Evolutionary conservation across 2,329 filamentous ascomycete species (phyloP).

Genomic region (Aquanectria penicillioides): DNA sequence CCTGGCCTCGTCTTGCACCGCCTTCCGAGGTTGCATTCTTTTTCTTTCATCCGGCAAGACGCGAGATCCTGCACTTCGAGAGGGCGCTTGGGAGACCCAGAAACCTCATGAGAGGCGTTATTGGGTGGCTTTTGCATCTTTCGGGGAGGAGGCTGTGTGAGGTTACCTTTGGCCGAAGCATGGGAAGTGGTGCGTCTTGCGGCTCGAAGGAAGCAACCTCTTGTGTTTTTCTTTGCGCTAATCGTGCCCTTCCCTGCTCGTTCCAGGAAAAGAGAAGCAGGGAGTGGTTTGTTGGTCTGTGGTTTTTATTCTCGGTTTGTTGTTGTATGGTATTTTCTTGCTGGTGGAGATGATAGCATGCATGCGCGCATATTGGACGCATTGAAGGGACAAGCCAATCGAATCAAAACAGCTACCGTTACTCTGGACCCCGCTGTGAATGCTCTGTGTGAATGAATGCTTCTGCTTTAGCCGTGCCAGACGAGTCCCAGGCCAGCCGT

Average conservation of each 20-base stretch:
- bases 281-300: constrained; percentile 1
- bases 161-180: too few relatives aligned
- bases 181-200: too few relatives aligned
- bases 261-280: too few relatives aligned
- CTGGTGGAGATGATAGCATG: constrained; percentile 5
- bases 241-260: too few relatives aligned
- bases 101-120: neutral
- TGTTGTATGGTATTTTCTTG: constrained; percentile 12
- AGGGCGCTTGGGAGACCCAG: neutral
- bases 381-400: constrained; percentile 6
- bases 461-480: neutral
- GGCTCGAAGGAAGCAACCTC: too few relatives aligned
- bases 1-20: constrained; percentile 25
- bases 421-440: neutral
- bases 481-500: too few relatives aligned
- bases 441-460: neutral
- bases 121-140: constrained; percentile 1
- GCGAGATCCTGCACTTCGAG: constrained; percentile 9
- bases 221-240: too few relatives aligned
- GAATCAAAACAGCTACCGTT: constrained; percentile 14
- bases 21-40: neutral
- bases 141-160: neutral
- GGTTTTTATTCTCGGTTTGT: constrained; percentile 13
- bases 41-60: neutral
- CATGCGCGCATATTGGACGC: constrained; percentile 7